Conservation (phyloP, 805 yeast species). For the Yarrowia osloensis region DNA sequence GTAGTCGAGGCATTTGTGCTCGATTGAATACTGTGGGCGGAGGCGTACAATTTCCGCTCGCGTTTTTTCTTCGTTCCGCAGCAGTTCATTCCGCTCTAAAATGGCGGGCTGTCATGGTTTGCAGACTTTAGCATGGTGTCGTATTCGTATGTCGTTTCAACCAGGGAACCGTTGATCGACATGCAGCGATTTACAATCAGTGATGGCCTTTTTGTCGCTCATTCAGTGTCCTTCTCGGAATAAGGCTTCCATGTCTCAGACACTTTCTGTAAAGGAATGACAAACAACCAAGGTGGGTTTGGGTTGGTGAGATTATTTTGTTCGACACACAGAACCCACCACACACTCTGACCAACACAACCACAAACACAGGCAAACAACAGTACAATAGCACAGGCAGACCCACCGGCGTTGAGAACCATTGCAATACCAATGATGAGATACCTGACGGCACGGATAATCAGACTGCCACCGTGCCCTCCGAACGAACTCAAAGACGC, state of each 20-base stretch:
- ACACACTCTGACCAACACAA: background rate
- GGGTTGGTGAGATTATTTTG: background rate
- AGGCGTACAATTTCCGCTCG: background rate
- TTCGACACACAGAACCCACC: no score
- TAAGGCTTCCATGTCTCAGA: background rate
- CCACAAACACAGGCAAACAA: no score
- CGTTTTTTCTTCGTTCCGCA: no score
- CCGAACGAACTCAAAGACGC: background rate
- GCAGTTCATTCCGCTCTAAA: background rate
- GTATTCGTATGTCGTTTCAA: background rate
- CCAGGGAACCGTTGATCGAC: conserved; percentile 5
- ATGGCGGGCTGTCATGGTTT: no score
- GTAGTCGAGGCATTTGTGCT: background rate
- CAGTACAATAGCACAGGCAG: no score
- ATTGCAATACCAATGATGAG: background rate
- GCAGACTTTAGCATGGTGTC: background rate
- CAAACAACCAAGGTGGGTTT: background rate
- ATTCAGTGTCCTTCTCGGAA: background rate
- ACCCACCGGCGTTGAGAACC: no score
- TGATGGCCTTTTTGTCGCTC: background rate
- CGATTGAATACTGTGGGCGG: background rate
- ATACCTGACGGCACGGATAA: background rate
- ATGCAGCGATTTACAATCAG: conserved; percentile 14
- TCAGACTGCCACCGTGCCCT: background rate
- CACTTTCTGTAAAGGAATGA: background rate